A percentile compares a stretch with the other conserved stretches of the same genome.
Evolutionary conservation across 495 filamentous ascomycete species (phyloP).

Genomic region (Penicillium macrosclerotiorum): DNA sequence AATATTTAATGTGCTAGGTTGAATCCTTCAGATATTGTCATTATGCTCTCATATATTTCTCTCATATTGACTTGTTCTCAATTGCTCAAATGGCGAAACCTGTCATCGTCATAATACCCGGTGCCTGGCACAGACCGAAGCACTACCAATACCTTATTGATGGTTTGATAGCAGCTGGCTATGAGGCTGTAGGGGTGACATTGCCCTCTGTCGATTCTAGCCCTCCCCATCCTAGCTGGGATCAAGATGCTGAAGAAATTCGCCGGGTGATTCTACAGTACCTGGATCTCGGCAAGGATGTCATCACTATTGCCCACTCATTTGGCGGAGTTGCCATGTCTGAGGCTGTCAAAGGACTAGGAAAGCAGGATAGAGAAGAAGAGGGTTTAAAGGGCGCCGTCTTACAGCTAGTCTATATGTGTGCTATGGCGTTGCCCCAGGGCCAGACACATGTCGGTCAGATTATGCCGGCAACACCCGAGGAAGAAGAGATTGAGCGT

Average conservation of each 20-base stretch:
- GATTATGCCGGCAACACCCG: conserved; percentile 16
- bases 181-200: conserved; percentile 26
- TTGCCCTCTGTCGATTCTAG: conserved; percentile 28
- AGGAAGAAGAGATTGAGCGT: conserved; percentile 27
- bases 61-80: not conserved
- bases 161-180: conserved; percentile 23
- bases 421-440: conserved; percentile 26
- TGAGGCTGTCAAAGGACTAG: conserved; percentile 35
- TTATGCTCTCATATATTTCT: not conserved
- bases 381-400: conserved; percentile 40
- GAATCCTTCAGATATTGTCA: not conserved
- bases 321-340: conserved; percentile 38
- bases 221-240: conserved; percentile 27
- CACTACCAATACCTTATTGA: conserved; percentile 37
- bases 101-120: conserved; percentile 39
- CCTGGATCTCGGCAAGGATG: conserved; percentile 29
- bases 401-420: conserved; percentile 39
- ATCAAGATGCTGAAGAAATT: conserved; percentile 25
- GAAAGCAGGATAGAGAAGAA: conserved; percentile 34
- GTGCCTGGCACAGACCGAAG: conserved; percentile 41
- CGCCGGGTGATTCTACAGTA: conserved; percentile 23
- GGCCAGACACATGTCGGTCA: conserved; percentile 24
- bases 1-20: not conserved
- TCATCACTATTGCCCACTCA: conserved; percentile 38
- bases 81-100: conserved; percentile 18